phyloP scores from a whole-genome alignment of 2,329 filamentous ascomycete genomes.

The Cladosporium sp. region DNA sequence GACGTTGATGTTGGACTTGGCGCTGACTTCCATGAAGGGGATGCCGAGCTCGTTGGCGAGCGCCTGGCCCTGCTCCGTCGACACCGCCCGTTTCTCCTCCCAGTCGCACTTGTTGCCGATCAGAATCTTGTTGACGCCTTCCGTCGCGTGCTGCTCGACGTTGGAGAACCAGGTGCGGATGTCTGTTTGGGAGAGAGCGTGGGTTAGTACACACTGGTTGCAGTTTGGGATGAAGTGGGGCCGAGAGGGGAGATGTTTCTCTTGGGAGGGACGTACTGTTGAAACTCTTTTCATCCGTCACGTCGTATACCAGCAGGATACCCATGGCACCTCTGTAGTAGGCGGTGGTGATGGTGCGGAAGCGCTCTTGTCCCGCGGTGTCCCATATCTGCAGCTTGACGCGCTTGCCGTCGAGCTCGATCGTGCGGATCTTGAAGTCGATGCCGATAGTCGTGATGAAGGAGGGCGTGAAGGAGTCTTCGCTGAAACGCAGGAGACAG shows the following conservation, averaged over 20 bases:
- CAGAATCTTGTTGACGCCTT: slow-evolving; percentile 98
- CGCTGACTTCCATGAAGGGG: slow-evolving; percentile 95
- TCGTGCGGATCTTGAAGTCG: slow-evolving; percentile 99
- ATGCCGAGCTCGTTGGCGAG: slow-evolving; percentile 94
- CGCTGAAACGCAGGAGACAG: slow-evolving; percentile 92
- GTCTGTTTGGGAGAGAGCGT: slow-evolving; percentile 50
- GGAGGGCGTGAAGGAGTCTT: slow-evolving; percentile 94
- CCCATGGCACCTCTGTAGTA: slow-evolving; percentile 99
- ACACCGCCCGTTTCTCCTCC: slow-evolving; percentile 96
- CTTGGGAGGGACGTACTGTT: slow-evolving; percentile 65
- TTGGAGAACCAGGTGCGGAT: slow-evolving; percentile 99
- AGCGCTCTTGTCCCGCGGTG: slow-evolving; percentile 94
- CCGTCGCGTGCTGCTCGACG: slow-evolving; percentile 94
- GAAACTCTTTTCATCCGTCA: slow-evolving; percentile 92
- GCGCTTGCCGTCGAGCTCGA: slow-evolving; percentile 96
- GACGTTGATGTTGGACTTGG: slow-evolving; percentile 99
- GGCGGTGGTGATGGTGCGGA: slow-evolving; percentile 96
- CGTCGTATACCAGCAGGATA: slow-evolving; percentile 94
- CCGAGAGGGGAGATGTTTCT: neutral
- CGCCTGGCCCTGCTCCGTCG: slow-evolving; percentile 85
- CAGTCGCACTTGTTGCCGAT: slow-evolving; percentile 99
- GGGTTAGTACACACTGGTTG: neutral
- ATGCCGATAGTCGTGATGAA: slow-evolving; percentile 99
- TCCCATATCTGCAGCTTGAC: slow-evolving; percentile 99
- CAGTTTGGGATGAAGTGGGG: neutral